Percentiles rank a stretch among this genome's conserved stretches.
Evolutionary conservation across 1,139 yeast genomes (phyloP).

Genomic region (Eremothecium cymbalariae): DNA sequence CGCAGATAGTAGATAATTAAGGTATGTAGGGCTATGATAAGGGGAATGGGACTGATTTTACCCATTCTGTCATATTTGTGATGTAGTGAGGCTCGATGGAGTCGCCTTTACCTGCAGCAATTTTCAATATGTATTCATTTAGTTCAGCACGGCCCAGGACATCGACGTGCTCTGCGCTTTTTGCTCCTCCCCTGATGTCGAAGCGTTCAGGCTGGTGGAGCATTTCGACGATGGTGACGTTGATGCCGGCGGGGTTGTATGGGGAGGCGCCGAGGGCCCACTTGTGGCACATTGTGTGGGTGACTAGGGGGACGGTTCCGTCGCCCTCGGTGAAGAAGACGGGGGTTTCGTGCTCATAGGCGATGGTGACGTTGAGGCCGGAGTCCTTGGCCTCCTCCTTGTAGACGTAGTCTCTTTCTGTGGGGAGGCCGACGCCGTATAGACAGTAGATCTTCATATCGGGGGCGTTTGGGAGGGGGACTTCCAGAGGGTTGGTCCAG

Average conservation of each 20-base stretch:
- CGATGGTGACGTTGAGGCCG: conserved; percentile 59
- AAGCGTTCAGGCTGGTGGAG: conserved; percentile 87
- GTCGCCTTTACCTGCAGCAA: conserved; percentile 75
- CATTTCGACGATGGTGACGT: conserved; percentile 80
- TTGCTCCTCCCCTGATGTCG: conserved; percentile 95
- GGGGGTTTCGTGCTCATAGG: conserved; percentile 47
- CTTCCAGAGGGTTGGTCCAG: conserved; percentile 93
- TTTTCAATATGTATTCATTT: conserved; percentile 72
- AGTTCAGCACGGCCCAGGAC: conserved; percentile 88
- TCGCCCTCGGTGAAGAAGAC: conserved; percentile 89
- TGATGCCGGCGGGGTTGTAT: conserved; percentile 71
- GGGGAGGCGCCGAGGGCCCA: conserved; percentile 70
- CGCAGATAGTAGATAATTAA: neutral
- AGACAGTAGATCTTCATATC: conserved; percentile 82
- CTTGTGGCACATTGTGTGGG: conserved; percentile 74
- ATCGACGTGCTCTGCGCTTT: conserved; percentile 97
- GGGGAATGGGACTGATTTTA: conserved; percentile 32
- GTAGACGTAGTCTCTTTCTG: conserved; percentile 87
- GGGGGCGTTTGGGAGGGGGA: conserved; percentile 85
- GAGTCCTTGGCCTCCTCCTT: conserved; percentile 47
- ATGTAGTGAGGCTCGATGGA: conserved; percentile 50
- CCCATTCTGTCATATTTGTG: conserved; percentile 53
- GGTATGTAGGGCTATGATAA: conserved; percentile 14
- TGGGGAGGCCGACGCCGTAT: conserved; percentile 92
- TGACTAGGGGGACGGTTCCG: conserved; percentile 82